Percentiles rank a stretch among this genome's conserved stretches.
phyloP scores from a whole-genome alignment of 2,329 filamentous ascomycete species.

The Bretziella fagacearum region DNA sequence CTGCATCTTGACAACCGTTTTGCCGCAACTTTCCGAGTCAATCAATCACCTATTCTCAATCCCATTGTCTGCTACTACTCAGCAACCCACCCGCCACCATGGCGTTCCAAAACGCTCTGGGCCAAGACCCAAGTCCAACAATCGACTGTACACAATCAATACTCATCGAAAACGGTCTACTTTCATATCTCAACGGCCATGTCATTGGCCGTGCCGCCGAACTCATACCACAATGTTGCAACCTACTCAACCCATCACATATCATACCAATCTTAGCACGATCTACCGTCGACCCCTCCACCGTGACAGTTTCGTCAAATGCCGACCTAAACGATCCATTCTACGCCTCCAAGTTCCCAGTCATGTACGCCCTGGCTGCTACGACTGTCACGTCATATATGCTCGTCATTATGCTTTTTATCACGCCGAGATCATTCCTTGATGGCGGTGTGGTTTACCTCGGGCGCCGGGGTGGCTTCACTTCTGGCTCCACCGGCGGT shows the following conservation, averaged over 20 bases:
- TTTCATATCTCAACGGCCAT: slow-evolving; percentile 10
- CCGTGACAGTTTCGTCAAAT: slow-evolving; percentile 23
- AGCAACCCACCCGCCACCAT: not conserved
- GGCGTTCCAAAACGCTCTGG: not conserved
- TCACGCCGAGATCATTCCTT: slow-evolving; percentile 86
- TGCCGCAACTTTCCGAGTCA: too few relatives aligned
- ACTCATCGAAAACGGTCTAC: slow-evolving; percentile 7
- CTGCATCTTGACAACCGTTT: too few relatives aligned
- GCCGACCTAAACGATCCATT: slow-evolving; percentile 70
- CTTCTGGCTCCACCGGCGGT: slow-evolving; percentile 59
- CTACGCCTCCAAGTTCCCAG: slow-evolving; percentile 82
- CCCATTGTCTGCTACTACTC: too few relatives aligned
- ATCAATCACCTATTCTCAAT: too few relatives aligned
- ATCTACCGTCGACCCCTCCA: slow-evolving; percentile 17
- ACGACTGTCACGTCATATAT: slow-evolving; percentile 85
- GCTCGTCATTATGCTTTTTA: slow-evolving; percentile 81
- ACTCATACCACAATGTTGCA: slow-evolving; percentile 5
- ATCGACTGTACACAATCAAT: slow-evolving; percentile 12
- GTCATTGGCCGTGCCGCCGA: slow-evolving; percentile 9
- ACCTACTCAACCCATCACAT: slow-evolving; percentile 3
- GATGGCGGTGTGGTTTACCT: slow-evolving; percentile 70
- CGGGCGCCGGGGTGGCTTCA: slow-evolving; percentile 69
- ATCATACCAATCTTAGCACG: slow-evolving; percentile 5
- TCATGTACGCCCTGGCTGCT: slow-evolving; percentile 81
- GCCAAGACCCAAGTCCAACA: not conserved